These are phyloP conservation scores for Neurospora sp. DNA, from an alignment of 495 filamentous ascomycete species.

Conservation along the genomic window DNA sequence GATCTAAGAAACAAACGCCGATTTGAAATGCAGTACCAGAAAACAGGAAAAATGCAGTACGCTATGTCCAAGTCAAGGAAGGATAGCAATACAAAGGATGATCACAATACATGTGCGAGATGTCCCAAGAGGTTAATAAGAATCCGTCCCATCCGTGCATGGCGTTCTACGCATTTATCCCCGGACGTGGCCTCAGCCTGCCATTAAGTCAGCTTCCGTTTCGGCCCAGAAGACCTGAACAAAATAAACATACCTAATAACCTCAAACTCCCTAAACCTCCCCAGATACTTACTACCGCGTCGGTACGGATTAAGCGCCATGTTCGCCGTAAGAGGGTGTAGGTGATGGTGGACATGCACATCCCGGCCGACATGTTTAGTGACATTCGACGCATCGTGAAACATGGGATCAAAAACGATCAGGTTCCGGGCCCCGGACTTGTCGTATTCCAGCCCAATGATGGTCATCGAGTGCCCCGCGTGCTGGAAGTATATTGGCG, in stretches of 20 bases:
- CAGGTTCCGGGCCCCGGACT: slow-evolving; percentile 56
- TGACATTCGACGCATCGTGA: slow-evolving; percentile 54
- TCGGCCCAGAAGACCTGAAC: not conserved
- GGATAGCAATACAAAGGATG: not conserved
- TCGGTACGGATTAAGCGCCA: slow-evolving; percentile 60
- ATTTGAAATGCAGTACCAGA: not conserved
- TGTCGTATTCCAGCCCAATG: slow-evolving; percentile 66
- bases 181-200: not conserved
- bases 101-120: not conserved
- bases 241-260: slow-evolving; percentile 52
- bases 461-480: slow-evolving; percentile 88
- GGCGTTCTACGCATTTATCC: not conserved
- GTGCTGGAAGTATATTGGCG: slow-evolving; percentile 90
- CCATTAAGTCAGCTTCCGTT: not conserved
- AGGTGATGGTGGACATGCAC: slow-evolving; percentile 37
- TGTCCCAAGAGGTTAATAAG: not conserved
- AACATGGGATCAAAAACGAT: slow-evolving; percentile 89
- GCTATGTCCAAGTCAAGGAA: not conserved
- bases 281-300: slow-evolving; percentile 54
- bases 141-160: not conserved
- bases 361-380: slow-evolving; percentile 38
- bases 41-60: not conserved
- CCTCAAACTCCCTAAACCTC: slow-evolving; percentile 67
- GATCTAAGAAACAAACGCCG: not conserved
- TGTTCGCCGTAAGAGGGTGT: slow-evolving; percentile 7